Conservation (phyloP, 176 grass and related monocot species). For the Secale cereale region DNA sequence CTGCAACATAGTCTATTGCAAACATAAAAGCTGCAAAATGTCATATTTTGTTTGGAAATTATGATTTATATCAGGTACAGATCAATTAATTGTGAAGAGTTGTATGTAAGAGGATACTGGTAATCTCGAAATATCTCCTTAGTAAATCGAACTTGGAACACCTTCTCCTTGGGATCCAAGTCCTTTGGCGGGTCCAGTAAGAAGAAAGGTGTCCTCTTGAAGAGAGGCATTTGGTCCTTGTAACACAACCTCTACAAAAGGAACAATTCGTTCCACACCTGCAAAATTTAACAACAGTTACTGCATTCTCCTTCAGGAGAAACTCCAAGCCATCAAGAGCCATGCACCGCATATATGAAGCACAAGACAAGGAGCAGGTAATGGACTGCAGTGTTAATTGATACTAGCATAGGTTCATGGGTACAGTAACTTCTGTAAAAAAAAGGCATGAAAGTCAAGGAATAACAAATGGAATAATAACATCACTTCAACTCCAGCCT, state of each 20-base stretch:
- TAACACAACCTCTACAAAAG: slow-evolving; percentile 13
- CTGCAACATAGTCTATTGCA: slow-evolving; percentile 24
- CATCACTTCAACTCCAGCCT: not conserved
- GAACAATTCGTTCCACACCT: not conserved
- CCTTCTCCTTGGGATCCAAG: slow-evolving; percentile 61
- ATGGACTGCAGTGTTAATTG: not conserved
- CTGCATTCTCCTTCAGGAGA: slow-evolving; percentile 6
- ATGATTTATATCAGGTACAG: not conserved
- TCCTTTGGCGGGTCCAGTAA: slow-evolving; percentile 57
- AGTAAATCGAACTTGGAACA: slow-evolving; percentile 78
- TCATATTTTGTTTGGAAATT: not conserved
- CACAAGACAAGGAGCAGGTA: not conserved
- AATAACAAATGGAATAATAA: not conserved
- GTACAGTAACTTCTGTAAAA: not conserved
- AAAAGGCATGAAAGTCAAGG: not conserved
- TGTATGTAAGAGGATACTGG: slow-evolving; percentile 71
- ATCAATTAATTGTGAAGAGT: slow-evolving; percentile 19
- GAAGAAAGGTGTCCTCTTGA: slow-evolving; percentile 62
- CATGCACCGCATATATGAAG: not conserved
- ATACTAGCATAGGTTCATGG: not conserved
- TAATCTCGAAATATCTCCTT: slow-evolving; percentile 89
- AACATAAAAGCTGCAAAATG: not conserved
- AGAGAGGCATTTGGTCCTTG: slow-evolving; percentile 66
- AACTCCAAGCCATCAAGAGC: not conserved
- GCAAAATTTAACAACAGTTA: slow-evolving; percentile 11